These are phyloP conservation scores for Vitis hybrid DNA, from an alignment of 177 flowering plant genomes.

Conservation along the genomic window DNA sequence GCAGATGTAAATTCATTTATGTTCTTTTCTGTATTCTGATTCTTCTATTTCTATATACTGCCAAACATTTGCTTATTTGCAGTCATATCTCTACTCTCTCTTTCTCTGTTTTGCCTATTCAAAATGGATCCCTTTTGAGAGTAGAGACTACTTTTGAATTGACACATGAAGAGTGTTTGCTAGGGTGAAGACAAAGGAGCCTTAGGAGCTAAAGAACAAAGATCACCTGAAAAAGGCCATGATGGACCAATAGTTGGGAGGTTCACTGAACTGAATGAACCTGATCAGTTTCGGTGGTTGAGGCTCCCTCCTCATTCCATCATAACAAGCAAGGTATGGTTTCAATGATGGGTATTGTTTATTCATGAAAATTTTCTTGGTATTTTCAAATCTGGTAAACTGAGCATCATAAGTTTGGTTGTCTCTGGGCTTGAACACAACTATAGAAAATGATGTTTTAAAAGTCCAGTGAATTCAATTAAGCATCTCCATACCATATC, in stretches of 20 bases:
- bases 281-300: slow-evolving; percentile 24
- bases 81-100: background rate
- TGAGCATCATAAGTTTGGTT: too few species aligned
- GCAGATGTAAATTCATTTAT: background rate
- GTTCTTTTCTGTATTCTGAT: background rate
- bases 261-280: slow-evolving; percentile 30
- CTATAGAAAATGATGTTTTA: too few species aligned
- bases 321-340: slow-evolving; percentile 17
- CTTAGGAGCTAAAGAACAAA: slow-evolving; percentile 17
- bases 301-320: slow-evolving; percentile 10
- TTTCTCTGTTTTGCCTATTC: background rate
- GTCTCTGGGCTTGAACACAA: background rate
- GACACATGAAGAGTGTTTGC: background rate
- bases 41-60: background rate
- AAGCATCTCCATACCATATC: too few species aligned
- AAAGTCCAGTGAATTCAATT: too few species aligned
- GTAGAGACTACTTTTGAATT: background rate
- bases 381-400: too few species aligned
- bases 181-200: slow-evolving; percentile 25
- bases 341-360: background rate
- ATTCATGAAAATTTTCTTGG: too few species aligned
- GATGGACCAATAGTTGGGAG: slow-evolving; percentile 23
- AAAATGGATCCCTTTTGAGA: background rate
- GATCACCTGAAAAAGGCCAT: slow-evolving; percentile 20
- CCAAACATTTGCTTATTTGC: background rate